Evolutionary conservation across 495 filamentous ascomycete species (phyloP).

Genomic region (Neurospora hispaniola): DNA sequence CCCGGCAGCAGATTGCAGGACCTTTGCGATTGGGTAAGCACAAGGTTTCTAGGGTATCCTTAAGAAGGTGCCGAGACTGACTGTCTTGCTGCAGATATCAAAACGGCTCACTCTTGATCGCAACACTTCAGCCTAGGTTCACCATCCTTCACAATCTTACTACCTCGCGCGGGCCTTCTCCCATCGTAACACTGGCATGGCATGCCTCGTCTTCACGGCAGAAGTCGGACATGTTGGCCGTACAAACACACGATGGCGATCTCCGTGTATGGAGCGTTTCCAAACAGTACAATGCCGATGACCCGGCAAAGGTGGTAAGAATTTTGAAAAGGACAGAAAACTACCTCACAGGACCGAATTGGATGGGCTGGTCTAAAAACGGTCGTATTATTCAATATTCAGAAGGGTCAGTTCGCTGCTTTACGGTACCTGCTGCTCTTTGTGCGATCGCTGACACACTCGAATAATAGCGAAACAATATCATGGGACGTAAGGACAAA

Average conservation of each 20-base stretch:
- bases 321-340: conserved; percentile 73
- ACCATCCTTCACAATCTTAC: conserved; percentile 90
- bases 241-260: conserved; percentile 85
- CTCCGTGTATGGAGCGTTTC: conserved; percentile 94
- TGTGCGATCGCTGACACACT: neutral
- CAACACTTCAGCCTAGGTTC: conserved; percentile 80
- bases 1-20: conserved; percentile 83
- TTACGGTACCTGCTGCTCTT: neutral
- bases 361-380: conserved; percentile 98
- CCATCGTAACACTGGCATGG: conserved; percentile 87
- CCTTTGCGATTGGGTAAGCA: conserved; percentile 88
- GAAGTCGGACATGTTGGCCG: conserved; percentile 96
- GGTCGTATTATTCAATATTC: conserved; percentile 88
- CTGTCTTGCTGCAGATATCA: conserved; percentile 56
- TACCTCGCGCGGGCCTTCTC: conserved; percentile 70
- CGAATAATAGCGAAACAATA: conserved; percentile 61
- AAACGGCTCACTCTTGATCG: conserved; percentile 90
- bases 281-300: conserved; percentile 64
- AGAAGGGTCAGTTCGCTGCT: conserved; percentile 62
- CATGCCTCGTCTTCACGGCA: conserved; percentile 94
- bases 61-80: conserved; percentile 3
- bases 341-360: conserved; percentile 69
- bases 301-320: conserved; percentile 75
- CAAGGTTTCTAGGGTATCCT: neutral
- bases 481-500: conserved; percentile 97